These are phyloP conservation scores for Cajanus cajan DNA, from an alignment of 306 rosid species.

Conservation along the genomic window DNA sequence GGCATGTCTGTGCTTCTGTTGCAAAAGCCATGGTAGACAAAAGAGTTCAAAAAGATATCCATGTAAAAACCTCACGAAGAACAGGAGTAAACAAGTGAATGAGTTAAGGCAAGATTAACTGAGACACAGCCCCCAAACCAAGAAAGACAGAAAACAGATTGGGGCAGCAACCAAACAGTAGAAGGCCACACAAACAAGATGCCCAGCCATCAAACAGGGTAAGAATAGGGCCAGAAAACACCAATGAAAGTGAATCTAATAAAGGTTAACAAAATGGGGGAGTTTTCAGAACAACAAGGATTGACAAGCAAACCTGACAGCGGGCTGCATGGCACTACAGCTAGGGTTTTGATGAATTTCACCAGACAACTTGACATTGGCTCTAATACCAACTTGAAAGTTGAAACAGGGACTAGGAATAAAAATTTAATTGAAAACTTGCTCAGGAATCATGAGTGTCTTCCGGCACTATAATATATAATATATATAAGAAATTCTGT, in stretches of 20 bases:
- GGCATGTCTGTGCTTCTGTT: no score
- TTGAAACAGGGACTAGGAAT: background rate
- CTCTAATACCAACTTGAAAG: no score
- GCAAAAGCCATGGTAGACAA: background rate
- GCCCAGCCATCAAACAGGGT: background rate
- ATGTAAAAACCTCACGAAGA: background rate
- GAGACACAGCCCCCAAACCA: background rate
- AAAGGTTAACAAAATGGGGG: background rate
- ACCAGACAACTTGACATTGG: background rate
- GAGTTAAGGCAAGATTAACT: background rate
- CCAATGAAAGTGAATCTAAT: background rate
- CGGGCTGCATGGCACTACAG: background rate
- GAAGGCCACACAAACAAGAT: background rate
- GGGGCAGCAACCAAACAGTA: background rate
- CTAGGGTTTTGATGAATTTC: background rate
- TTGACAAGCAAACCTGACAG: background rate
- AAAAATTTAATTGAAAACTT: no score
- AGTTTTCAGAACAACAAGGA: background rate
- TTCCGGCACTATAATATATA: no score
- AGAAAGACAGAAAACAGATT: background rate
- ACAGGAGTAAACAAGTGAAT: background rate
- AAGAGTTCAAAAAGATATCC: background rate
- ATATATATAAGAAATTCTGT: no score
- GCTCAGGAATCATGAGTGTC: no score
- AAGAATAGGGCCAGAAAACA: background rate